phyloP scores from a whole-genome alignment of 2,329 filamentous ascomycete species.

The Sporothrix protearum region DNA sequence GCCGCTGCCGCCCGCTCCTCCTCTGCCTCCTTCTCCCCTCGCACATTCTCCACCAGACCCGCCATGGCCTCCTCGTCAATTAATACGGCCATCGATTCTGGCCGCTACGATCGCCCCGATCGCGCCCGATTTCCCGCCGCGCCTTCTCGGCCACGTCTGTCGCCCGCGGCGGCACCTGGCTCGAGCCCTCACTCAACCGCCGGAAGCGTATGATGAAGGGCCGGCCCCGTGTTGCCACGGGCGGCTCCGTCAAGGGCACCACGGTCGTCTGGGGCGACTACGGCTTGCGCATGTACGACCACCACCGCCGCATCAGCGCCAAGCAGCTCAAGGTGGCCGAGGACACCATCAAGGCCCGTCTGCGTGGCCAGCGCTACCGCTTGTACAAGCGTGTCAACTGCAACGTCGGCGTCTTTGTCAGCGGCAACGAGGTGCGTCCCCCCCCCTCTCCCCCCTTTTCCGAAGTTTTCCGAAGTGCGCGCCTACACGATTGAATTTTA shows the following conservation, averaged over 20 bases:
- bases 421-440: slow-evolving; percentile 75
- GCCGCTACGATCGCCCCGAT: slow-evolving; percentile 24
- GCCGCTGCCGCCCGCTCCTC: neutral
- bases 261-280: slow-evolving; percentile 97
- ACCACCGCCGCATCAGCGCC: slow-evolving; percentile 86
- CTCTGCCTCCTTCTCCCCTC: neutral
- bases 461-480: too few relatives aligned
- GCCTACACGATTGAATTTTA: too few relatives aligned
- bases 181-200: slow-evolving; percentile 70
- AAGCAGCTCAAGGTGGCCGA: slow-evolving; percentile 84
- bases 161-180: slow-evolving; percentile 67
- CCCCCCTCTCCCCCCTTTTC: neutral
- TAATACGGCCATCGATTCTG: neutral
- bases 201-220: slow-evolving; percentile 92
- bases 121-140: slow-evolving; percentile 45
- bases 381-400: slow-evolving; percentile 88
- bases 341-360: slow-evolving; percentile 82
- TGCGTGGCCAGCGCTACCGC: slow-evolving; percentile 88
- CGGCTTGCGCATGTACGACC: slow-evolving; percentile 87
- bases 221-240: slow-evolving; percentile 79
- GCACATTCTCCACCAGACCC: slow-evolving; percentile 19
- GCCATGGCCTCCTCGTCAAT: neutral
- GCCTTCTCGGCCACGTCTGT: slow-evolving; percentile 68
- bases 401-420: slow-evolving; percentile 92
- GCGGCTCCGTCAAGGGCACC: slow-evolving; percentile 86